Percentiles rank a stretch among this genome's conserved stretches.
phyloP scores from a whole-genome alignment of 2,329 filamentous ascomycete species.

The Gnomoniopsis sp. region DNA sequence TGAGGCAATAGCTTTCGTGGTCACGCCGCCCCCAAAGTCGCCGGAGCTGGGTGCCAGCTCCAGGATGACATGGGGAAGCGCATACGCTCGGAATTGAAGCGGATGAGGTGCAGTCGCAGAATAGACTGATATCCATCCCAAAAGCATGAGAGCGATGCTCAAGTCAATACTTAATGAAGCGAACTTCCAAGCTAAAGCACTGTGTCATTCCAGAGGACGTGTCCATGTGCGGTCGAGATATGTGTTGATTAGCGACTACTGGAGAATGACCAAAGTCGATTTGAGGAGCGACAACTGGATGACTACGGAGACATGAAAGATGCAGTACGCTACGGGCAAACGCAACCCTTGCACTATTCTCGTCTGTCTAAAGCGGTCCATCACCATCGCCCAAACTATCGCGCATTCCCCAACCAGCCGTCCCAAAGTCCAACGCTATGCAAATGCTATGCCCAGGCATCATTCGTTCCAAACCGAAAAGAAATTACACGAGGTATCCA shows the following conservation, averaged over 20 bases:
- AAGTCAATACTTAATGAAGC: neutral
- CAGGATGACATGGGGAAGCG: conserved; percentile 1
- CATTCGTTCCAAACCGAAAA: neutral
- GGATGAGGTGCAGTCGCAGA: neutral
- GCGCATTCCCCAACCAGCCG: neutral
- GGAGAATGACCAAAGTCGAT: too few relatives aligned
- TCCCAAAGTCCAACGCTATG: neutral
- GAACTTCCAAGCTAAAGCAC: too few relatives aligned
- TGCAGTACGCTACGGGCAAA: too few relatives aligned
- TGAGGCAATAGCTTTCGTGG: conserved; percentile 16
- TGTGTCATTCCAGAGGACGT: too few relatives aligned
- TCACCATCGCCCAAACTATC: neutral
- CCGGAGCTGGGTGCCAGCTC: neutral
- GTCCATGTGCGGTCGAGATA: too few relatives aligned
- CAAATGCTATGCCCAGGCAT: neutral
- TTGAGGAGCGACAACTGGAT: too few relatives aligned
- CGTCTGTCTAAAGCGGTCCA: neutral
- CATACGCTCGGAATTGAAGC: neutral
- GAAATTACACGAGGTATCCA: neutral
- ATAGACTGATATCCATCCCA: conserved; percentile 2
- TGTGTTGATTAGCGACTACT: too few relatives aligned
- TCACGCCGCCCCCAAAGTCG: conserved; percentile 14
- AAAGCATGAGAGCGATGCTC: neutral
- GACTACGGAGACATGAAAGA: too few relatives aligned
- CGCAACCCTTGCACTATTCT: neutral